Evolutionary conservation across 2,329 filamentous ascomycete species (phyloP), one percentile per base, ranked within the genome.

Genomic region (Botrytis aclada): DNA sequence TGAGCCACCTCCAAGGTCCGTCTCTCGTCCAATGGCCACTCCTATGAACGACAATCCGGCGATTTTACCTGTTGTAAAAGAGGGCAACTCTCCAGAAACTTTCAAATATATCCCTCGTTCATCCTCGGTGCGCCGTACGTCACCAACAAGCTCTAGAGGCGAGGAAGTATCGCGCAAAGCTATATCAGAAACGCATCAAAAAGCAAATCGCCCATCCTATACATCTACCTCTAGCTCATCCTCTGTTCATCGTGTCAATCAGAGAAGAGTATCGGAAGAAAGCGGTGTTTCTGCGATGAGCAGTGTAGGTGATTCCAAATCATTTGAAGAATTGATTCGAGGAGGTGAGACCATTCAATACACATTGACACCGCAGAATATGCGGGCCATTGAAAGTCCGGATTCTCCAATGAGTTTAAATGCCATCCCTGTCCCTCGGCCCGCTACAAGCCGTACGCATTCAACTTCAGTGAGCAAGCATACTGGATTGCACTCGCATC

Each of bases 261-360:
- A 85, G 12, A 82, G 87, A 4, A 85, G 88, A 56, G 87, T 84
- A 6, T 90, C 89, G 0, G 88, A 91, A 75, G 89, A 91, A 29
- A 87, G 84, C 76, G 82, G 82, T 37, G 47, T 67, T 41, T 67
- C 65, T 14, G 47, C 65, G 18, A 67, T 67, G 65, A 79, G 80
- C 10, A 82, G 84, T 10, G 88, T 88, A 63, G 88, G 90, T 73
- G 88, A 91, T 66, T 87, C 88, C 16, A 88, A 87, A 64, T 89
- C 92, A 77, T 91, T 96, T 78, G 93, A 96, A 79, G 88, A 94
- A 77, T 85, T 95, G 69, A 95, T 96, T 75, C 89, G 93, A 72
- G 94, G 93, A 81, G 91, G 94, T 77, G 89, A 94, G 80, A 95
- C 93, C 1, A 90, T 95, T 61, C 93, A 93, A 77, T 95, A 92